These are phyloP conservation scores for Apiospora phragmitis DNA, from an alignment of 2,329 filamentous ascomycete species.

Conservation along the genomic window DNA sequence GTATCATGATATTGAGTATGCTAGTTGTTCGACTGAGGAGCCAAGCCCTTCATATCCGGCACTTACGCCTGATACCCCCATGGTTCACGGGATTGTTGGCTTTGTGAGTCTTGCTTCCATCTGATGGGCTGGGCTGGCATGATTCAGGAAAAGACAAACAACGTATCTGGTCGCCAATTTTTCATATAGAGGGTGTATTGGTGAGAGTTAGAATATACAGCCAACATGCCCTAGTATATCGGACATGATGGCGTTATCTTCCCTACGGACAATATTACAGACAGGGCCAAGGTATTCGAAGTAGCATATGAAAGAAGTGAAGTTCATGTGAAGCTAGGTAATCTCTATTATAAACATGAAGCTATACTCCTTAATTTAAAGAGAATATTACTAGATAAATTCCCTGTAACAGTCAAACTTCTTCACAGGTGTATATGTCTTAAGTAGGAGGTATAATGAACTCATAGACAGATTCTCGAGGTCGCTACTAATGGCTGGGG, in stretches of 20 bases:
- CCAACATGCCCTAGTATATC: not conserved
- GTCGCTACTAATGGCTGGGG: not conserved
- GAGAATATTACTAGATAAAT: too few relatives aligned
- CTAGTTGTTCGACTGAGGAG: not conserved
- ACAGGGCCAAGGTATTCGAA: not conserved
- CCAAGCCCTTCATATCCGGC: not conserved
- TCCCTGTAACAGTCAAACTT: too few relatives aligned
- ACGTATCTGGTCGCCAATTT: too few relatives aligned
- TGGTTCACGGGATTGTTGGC: not conserved
- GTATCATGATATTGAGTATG: not conserved
- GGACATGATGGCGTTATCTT: not conserved
- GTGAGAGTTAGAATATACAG: too few relatives aligned
- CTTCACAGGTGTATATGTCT: not conserved
- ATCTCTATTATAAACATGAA: too few relatives aligned
- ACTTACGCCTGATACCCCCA: not conserved
- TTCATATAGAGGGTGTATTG: too few relatives aligned
- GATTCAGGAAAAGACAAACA: too few relatives aligned
- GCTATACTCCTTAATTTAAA: too few relatives aligned
- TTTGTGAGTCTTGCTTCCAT: not conserved
- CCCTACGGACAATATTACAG: not conserved
- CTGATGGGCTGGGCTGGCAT: too few relatives aligned
- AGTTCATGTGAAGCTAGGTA: not conserved
- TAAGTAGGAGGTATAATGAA: not conserved
- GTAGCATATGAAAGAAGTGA: not conserved
- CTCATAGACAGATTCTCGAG: not conserved